These are phyloP conservation scores for Pythium volutum DNA, from an alignment of 352 stramenopile species.

Conservation along the genomic window DNA sequence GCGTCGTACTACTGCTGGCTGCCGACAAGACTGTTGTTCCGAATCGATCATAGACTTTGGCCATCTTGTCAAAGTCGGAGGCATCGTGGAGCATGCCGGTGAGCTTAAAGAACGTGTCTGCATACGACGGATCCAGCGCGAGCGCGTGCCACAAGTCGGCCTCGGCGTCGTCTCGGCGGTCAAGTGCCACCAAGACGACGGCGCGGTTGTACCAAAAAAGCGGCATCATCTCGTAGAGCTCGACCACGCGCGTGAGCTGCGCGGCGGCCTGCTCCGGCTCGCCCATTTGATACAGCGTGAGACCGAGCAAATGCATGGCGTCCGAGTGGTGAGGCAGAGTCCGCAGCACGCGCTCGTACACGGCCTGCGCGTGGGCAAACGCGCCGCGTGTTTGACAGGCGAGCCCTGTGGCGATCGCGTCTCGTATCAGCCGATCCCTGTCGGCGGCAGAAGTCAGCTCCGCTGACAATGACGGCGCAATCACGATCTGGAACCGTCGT, in stretches of 20 bases:
- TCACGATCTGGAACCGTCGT: slow-evolving; percentile 37
- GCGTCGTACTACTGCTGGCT: background rate
- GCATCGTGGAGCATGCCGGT: slow-evolving; percentile 22
- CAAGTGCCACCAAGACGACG: slow-evolving; percentile 7
- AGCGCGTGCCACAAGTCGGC: slow-evolving; percentile 18
- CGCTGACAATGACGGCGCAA: slow-evolving; percentile 27
- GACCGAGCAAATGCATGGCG: slow-evolving; percentile 48
- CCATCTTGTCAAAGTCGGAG: slow-evolving; percentile 1
- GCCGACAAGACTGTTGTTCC: slow-evolving; percentile 14
- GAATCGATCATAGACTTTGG: slow-evolving; percentile 28
- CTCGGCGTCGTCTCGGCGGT: slow-evolving; percentile 1
- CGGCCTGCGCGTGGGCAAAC: slow-evolving; percentile 23
- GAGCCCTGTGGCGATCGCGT: slow-evolving; percentile 26
- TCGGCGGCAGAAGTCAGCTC: background rate
- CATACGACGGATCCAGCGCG: slow-evolving; percentile 20
- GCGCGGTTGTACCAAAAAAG: slow-evolving; percentile 25
- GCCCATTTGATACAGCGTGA: slow-evolving; percentile 18
- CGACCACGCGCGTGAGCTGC: slow-evolving; percentile 24
- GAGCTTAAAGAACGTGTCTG: slow-evolving; percentile 28
- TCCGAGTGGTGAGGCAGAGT: slow-evolving; percentile 31
- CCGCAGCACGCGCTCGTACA: slow-evolving; percentile 42
- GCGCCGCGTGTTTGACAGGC: slow-evolving; percentile 30
- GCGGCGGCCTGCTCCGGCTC: slow-evolving; percentile 17
- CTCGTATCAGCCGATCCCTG: slow-evolving; percentile 15
- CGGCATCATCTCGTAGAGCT: slow-evolving; percentile 2